Percentiles rank a stretch among this genome's conserved stretches.
Conservation (phyloP, 2,329 filamentous ascomycete species). For the Didymella pinodella region DNA sequence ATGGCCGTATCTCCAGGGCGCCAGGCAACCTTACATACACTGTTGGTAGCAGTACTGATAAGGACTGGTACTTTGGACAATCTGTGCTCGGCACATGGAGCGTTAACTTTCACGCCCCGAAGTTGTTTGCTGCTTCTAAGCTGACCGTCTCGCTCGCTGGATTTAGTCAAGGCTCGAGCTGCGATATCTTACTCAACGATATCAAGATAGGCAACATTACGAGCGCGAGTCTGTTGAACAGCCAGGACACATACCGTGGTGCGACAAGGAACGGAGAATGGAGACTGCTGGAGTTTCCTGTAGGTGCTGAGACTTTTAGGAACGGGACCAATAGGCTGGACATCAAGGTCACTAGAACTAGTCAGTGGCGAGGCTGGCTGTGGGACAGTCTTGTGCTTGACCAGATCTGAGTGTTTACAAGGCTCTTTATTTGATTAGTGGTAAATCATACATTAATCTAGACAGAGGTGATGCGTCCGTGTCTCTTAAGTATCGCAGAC, state of each 20-base stretch:
- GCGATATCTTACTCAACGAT: conserved; percentile 54
- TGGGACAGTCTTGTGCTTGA: conserved; percentile 55
- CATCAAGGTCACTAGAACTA: conserved; percentile 48
- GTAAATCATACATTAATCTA: not conserved
- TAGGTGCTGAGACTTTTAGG: conserved; percentile 42
- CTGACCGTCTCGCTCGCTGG: conserved; percentile 57
- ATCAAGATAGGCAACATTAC: conserved; percentile 54
- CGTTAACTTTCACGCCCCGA: conserved; percentile 45
- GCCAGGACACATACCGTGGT: conserved; percentile 59
- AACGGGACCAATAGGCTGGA: conserved; percentile 49
- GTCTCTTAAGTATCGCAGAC: too few species aligned
- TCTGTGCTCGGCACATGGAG: conserved; percentile 47
- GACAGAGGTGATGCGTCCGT: not conserved
- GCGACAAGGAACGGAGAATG: conserved; percentile 59
- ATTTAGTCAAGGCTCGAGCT: conserved; percentile 54
- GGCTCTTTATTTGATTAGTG: not conserved
- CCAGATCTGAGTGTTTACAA: conserved; percentile 22
- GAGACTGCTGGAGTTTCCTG: conserved; percentile 55
- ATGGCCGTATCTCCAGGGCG: conserved; percentile 56
- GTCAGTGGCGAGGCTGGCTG: conserved; percentile 53
- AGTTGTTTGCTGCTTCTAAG: conserved; percentile 37
- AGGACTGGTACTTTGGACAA: conserved; percentile 62
- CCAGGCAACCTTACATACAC: conserved; percentile 58
- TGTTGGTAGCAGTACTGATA: conserved; percentile 45
- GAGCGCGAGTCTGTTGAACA: conserved; percentile 49